phyloP scores from a whole-genome alignment of 805 yeast genomes.

The Starmera pachycereana region DNA sequence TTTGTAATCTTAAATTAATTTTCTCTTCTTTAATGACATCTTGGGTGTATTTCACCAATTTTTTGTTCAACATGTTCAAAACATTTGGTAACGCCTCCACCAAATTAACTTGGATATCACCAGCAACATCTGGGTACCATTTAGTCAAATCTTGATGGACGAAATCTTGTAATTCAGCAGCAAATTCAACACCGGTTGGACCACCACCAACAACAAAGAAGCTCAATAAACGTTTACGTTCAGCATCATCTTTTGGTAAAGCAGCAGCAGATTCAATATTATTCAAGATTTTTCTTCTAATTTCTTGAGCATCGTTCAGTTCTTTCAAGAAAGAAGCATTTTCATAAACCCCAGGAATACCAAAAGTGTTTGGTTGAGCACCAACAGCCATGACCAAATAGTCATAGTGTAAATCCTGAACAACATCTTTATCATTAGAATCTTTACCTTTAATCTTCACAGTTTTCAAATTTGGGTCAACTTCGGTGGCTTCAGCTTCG shows the following conservation, averaged over 20 bases:
- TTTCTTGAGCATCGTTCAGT: conserved; percentile 76
- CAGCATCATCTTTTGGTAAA: conserved; percentile 61
- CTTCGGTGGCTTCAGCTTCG: conserved; percentile 83
- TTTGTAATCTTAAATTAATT: conserved; percentile 69
- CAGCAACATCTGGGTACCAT: conserved; percentile 81
- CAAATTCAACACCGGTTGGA: conserved; percentile 70
- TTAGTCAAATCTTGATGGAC: conserved; percentile 81
- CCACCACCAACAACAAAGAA: conserved; percentile 71
- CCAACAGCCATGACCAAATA: conserved; percentile 90
- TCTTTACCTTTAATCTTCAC: conserved; percentile 51
- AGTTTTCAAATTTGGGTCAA: conserved; percentile 62
- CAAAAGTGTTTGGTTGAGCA: conserved; percentile 89
- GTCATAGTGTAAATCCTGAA: conserved; percentile 50
- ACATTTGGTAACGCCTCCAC: conserved; percentile 91
- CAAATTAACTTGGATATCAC: conserved; percentile 73
- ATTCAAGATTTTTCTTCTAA: conserved; percentile 76
- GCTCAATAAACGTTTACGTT: conserved; percentile 74
- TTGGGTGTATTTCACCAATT: conserved; percentile 69
- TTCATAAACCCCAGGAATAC: conserved; percentile 89
- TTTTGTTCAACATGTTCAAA: conserved; percentile 60
- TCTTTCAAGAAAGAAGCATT: conserved; percentile 85
- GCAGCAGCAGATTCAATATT: conserved; percentile 82
- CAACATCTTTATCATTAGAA: conserved; percentile 34
- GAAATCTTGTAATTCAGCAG: conserved; percentile 93
- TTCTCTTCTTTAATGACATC: conserved; percentile 58